Evolutionary conservation across 192 early-diverging fungal species (phyloP).

Genomic region (Paraglomus brasilianum): DNA sequence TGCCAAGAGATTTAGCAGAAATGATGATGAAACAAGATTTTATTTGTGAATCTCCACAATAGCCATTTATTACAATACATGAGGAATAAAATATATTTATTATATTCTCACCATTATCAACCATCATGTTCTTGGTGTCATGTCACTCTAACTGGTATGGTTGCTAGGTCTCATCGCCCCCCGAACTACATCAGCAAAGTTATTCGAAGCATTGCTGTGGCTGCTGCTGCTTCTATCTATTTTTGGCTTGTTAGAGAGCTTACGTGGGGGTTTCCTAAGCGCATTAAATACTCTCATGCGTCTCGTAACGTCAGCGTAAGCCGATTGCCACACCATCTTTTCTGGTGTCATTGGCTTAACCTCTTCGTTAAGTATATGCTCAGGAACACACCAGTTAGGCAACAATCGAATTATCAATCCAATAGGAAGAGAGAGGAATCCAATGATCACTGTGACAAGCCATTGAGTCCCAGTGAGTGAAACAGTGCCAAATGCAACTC

Average conservation of each 20-base stretch:
- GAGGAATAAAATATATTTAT: too few species aligned
- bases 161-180: too few species aligned
- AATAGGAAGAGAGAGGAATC: slow-evolving; percentile 76
- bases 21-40: neutral
- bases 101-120: too few species aligned
- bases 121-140: too few species aligned
- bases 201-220: too few species aligned
- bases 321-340: slow-evolving; percentile 37
- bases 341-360: slow-evolving; percentile 31
- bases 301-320: slow-evolving; percentile 1
- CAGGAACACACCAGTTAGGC: slow-evolving; percentile 61
- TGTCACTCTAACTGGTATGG: too few species aligned
- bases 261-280: too few species aligned
- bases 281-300: too few species aligned
- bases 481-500: slow-evolving; percentile 83
- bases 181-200: too few species aligned
- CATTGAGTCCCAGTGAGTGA: slow-evolving; percentile 69
- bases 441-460: slow-evolving; percentile 76
- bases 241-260: too few species aligned
- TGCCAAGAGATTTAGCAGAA: neutral
- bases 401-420: slow-evolving; percentile 77
- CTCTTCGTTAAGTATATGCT: slow-evolving; percentile 37
- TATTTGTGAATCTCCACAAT: neutral
- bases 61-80: neutral
- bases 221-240: too few species aligned